These are phyloP conservation scores for Elsinoe arachidis DNA, from an alignment of 2,329 filamentous ascomycete genomes.

Conservation along the genomic window DNA sequence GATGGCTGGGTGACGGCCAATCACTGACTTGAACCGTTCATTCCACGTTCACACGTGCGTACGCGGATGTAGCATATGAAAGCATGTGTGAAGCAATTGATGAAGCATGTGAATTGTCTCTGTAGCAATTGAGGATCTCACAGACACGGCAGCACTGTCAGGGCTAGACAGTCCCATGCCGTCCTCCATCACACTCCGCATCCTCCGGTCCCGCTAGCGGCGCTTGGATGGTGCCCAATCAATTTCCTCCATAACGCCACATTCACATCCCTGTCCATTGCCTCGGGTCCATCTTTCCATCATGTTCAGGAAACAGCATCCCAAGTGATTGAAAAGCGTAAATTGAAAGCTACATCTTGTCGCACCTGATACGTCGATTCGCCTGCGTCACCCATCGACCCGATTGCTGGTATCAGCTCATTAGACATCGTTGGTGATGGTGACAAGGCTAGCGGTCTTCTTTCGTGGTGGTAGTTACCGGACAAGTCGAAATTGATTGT, in stretches of 20 bases:
- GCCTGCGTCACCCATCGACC: neutral
- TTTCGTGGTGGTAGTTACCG: neutral
- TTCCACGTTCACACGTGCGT: neutral
- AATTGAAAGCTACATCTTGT: neutral
- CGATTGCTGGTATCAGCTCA: neutral
- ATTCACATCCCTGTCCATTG: neutral
- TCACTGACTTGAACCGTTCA: neutral
- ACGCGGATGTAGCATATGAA: neutral
- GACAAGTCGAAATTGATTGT: neutral
- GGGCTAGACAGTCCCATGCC: neutral
- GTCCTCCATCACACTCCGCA: neutral
- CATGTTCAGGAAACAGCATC: no score
- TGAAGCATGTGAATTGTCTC: no score
- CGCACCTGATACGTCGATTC: neutral
- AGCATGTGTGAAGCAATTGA: no score
- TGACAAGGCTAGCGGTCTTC: neutral
- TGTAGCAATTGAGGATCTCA: no score
- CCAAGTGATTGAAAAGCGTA: neutral
- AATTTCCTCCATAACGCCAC: neutral
- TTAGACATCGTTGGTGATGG: neutral
- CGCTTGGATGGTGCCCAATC: constrained; percentile 6
- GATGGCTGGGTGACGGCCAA: constrained; percentile 2
- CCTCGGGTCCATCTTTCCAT: neutral
- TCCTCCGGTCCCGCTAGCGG: neutral
- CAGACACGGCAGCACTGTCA: no score